phyloP scores from a whole-genome alignment of 2,329 filamentous ascomycete genomes.

The Beauveria bassiana region DNA sequence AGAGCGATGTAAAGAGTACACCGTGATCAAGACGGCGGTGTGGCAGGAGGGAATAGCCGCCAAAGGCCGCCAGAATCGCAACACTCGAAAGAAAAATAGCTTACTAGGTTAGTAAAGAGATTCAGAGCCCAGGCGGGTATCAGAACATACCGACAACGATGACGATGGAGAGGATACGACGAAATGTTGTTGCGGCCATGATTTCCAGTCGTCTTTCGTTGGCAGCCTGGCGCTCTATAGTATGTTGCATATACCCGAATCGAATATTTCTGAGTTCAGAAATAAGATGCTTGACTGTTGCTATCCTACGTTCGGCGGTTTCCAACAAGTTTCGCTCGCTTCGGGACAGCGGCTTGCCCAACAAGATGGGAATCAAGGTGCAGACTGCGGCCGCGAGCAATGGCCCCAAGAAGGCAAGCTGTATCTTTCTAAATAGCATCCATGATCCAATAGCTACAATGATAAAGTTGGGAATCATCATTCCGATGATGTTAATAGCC shows the following conservation, averaged over 20 bases:
- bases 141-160: not conserved
- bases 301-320: not conserved
- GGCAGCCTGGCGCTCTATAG: not conserved
- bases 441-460: not conserved
- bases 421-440: not conserved
- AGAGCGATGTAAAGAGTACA: constrained; percentile 1
- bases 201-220: not conserved
- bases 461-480: not conserved
- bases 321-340: not conserved
- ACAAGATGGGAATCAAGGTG: not conserved
- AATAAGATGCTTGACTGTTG: not conserved
- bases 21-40: not conserved
- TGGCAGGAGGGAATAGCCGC: not conserved
- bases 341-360: not conserved
- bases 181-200: not conserved
- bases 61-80: constrained; percentile 1
- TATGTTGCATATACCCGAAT: not conserved
- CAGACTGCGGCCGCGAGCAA: not conserved
- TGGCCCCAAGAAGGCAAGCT: not conserved
- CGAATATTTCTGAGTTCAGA: not conserved
- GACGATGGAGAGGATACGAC: not conserved
- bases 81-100: not conserved
- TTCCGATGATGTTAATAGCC: not conserved
- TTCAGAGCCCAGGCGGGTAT: not conserved
- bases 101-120: not conserved